Evolutionary conservation across 768 basidiomycete genomes (phyloP).

Genomic region (Boletus pseudopeckii): DNA sequence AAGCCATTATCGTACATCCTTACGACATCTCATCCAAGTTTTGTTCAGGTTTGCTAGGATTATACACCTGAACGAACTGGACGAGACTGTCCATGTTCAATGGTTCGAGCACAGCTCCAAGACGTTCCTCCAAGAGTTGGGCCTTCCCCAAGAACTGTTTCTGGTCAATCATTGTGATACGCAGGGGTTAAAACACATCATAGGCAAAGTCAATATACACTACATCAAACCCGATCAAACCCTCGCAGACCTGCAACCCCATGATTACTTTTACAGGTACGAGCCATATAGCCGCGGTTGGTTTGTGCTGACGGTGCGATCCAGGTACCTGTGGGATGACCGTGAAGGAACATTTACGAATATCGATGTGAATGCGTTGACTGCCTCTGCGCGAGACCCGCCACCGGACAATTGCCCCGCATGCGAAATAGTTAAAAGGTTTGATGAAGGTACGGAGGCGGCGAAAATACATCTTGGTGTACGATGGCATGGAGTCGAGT

Average conservation of each 20-base stretch:
- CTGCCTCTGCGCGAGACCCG: neutral
- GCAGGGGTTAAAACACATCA: constrained; percentile 37
- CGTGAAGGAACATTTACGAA: constrained; percentile 44
- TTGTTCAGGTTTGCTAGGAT: constrained; percentile 65
- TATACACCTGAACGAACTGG: constrained; percentile 44
- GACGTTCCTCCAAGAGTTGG: constrained; percentile 58
- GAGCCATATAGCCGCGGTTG: constrained; percentile 1
- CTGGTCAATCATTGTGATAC: constrained; percentile 52
- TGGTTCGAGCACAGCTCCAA: constrained; percentile 73
- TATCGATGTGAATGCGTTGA: constrained; percentile 30
- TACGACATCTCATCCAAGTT: neutral
- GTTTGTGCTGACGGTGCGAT: neutral
- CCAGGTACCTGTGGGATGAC: constrained; percentile 52
- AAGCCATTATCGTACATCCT: neutral
- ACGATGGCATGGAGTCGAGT: constrained; percentile 43
- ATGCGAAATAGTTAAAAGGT: constrained; percentile 39
- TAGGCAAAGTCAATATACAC: constrained; percentile 48
- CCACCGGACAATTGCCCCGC: constrained; percentile 53
- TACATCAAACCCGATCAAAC: constrained; percentile 27
- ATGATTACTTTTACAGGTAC: constrained; percentile 60
- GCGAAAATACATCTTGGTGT: constrained; percentile 40
- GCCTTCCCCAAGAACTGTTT: constrained; percentile 63
- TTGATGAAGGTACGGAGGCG: constrained; percentile 30
- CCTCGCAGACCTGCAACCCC: constrained; percentile 26
- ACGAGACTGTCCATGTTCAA: constrained; percentile 55